phyloP scores from a whole-genome alignment of 768 basidiomycete species.

The Leccinum fibrillosum region DNA sequence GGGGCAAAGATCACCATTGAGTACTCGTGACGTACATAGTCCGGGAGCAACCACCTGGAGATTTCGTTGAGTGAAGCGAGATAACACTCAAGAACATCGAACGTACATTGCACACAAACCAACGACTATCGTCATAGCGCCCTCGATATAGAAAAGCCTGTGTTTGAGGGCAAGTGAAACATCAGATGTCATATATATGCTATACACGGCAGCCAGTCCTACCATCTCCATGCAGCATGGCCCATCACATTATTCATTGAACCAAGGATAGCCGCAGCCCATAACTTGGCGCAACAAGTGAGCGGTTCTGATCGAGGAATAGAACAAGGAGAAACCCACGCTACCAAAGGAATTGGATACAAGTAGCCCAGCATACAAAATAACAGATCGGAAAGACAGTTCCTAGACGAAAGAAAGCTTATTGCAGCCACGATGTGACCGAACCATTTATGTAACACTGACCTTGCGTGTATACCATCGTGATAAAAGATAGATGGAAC shows the following conservation, averaged over 20 bases:
- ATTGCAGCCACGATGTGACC: background rate
- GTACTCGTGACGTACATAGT: slow-evolving; percentile 44
- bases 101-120: background rate
- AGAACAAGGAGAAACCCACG: background rate
- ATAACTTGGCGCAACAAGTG: background rate
- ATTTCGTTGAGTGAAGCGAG: background rate
- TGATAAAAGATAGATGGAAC: background rate
- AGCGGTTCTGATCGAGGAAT: background rate
- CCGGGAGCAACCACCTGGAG: slow-evolving; percentile 55
- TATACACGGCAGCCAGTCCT: background rate
- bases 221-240: slow-evolving; percentile 1
- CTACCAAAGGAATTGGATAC: background rate
- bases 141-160: background rate
- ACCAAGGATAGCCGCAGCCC: background rate
- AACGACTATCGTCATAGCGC: background rate
- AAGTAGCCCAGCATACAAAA: background rate
- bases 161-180: background rate
- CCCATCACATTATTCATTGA: background rate
- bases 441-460: background rate
- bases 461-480: slow-evolving; percentile 4
- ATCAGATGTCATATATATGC: background rate
- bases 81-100: background rate
- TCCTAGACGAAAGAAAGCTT: background rate
- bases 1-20: background rate
- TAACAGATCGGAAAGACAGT: background rate